Evolutionary conservation across 305 asterid species (phyloP).

Genomic region (Euphrasia arctica): DNA sequence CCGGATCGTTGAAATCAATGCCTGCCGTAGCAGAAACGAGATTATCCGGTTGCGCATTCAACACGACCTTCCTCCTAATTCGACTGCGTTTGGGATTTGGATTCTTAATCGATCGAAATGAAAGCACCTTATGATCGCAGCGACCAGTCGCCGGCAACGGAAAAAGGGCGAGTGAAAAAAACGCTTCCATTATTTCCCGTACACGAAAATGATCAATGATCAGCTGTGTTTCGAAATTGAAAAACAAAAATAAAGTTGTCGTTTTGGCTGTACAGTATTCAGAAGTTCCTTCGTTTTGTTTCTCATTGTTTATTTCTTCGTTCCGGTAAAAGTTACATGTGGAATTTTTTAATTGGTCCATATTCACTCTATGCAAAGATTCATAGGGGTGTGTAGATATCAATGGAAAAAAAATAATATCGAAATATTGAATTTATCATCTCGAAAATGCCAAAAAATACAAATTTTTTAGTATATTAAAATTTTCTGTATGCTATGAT

Average conservation of each 20-base stretch:
- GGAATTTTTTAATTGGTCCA: no score
- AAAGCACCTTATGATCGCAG: constrained; percentile 25
- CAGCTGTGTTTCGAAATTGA: constrained; percentile 1
- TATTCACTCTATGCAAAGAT: not conserved
- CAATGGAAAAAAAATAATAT: no score
- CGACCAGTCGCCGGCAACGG: constrained; percentile 20
- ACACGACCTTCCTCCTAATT: constrained; percentile 26
- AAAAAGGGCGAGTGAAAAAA: constrained; percentile 43
- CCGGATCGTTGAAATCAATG: constrained; percentile 61
- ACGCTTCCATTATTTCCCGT: constrained; percentile 39
- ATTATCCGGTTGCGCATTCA: constrained; percentile 26
- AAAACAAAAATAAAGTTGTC: not conserved
- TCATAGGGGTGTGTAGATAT: no score
- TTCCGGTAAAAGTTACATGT: no score
- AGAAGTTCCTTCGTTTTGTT: no score
- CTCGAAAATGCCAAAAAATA: no score
- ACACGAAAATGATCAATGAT: not conserved
- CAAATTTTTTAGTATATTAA: no score
- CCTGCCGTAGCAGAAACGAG: constrained; percentile 11
- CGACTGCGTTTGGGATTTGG: constrained; percentile 8
- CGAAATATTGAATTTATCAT: no score
- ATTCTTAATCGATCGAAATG: constrained; percentile 19
- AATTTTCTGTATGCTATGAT: no score
- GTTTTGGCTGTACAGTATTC: no score
- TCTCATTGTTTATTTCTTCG: no score